Evolutionary conservation across 2,329 filamentous ascomycete species (phyloP).

Genomic region (Penicillium digitatum): DNA sequence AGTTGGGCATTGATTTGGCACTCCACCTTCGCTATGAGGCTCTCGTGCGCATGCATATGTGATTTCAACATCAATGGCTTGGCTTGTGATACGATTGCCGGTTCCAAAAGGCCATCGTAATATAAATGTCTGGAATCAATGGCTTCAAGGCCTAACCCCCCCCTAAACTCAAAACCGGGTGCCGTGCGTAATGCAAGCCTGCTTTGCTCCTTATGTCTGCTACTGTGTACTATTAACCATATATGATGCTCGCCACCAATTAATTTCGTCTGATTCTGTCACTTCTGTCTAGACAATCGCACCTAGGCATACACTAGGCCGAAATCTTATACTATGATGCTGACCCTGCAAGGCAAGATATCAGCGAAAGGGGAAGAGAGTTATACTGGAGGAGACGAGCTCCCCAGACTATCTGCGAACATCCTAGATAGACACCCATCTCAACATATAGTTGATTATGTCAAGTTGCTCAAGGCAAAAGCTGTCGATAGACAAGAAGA

Average conservation of each 20-base stretch:
- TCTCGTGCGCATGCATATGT: not conserved
- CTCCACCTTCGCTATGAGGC: not conserved
- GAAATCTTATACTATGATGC: not conserved
- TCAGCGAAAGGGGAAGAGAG: not conserved
- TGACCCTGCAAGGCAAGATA: not conserved
- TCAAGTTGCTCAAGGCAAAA: not conserved
- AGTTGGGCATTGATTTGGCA: not conserved
- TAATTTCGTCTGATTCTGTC: not conserved
- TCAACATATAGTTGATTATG: not conserved
- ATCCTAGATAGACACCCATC: not conserved
- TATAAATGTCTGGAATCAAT: not conserved
- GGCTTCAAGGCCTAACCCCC: not conserved
- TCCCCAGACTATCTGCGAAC: not conserved
- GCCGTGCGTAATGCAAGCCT: not conserved
- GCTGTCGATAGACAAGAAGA: not conserved
- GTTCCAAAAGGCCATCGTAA: not conserved
- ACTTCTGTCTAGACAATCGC: not conserved
- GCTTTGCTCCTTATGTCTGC: not conserved
- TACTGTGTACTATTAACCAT: not conserved
- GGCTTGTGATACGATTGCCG: too few species aligned
- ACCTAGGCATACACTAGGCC: not conserved
- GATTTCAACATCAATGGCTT: not conserved
- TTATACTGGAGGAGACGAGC: not conserved
- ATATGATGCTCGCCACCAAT: not conserved
- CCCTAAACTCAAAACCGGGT: not conserved